Evolutionary conservation across 169 alveolate genomes (phyloP), one percentile per base, ranked within the genome.

Genomic region (Cryptosporidium sp.): DNA sequence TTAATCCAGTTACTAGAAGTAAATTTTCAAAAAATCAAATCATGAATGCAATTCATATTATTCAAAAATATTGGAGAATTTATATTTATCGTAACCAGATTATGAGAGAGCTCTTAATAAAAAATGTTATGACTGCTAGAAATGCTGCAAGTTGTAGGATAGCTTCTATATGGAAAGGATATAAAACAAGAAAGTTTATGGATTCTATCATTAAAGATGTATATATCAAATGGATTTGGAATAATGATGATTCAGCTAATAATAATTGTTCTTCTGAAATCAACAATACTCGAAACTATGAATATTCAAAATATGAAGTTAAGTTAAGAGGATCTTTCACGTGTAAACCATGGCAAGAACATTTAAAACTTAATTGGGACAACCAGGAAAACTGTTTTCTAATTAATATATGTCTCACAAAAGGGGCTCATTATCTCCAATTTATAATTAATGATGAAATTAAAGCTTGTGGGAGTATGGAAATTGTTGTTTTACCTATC

Each of bases 401-500:
- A 23, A 23, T 42, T 3, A 80, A 42, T 18, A 31, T 62, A 0
- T 53, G 62, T 2, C 80, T 65, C 14, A 45, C 89, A 29, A 80
- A 80, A 62, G 89, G 89, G 5, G 52, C 62, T 12, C 75, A 80
- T 26, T 80, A 80, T 69, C 53, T 80, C 31, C 89, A 80, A 62
- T 80, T 80, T 31, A 80, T 80, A 16, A 45, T 80, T 35, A 80
- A 80, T 65, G 68, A 80, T 31, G 89, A 80, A 44, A 62, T 80
- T 21, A 80, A 44, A 26, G 75, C 89, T 31, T 80, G 89, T 45
- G 89, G 89, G 39, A 80, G 80, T 33, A 80, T 80, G 89, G 89
- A 80, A 23, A 80, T 80, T 16, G 89, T 80, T 4, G 89, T 80
- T 42, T 44, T 80, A 18, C 89, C 89, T 7, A 44, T 80, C 7